Base-by-base conservation (phyloP, 176 grass and related monocot genomes). In the Oropetium thomaeum region DNA sequence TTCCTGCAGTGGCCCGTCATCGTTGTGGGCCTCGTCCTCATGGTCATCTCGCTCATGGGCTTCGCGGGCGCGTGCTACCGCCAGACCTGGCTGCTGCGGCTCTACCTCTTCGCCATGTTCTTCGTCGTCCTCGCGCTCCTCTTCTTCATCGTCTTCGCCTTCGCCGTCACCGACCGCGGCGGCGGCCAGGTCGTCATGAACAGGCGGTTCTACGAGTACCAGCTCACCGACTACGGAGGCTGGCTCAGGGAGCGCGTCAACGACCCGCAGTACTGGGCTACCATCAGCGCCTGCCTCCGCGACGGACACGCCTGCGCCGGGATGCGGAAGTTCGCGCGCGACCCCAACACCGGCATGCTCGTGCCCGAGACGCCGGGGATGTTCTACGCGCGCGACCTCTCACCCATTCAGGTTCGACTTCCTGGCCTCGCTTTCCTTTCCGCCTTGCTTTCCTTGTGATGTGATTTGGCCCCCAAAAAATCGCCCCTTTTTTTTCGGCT, bases 91-190 rank as follows among this genome's bases (percentile, higher is more conserved):
- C 89, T 99, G 0, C 96, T 99, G 69, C 87, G 86, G 33, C 49
- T 99, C 73, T 99, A 99, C 89, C 89, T 99, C 82, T 92, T 99
- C 74, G 89, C 76, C 87, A 99, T 99, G 96, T 95, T 99, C 92
- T 88, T 99, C 87, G 57, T 99, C 62, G 69, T 99, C 79, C 20
- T 88, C 63, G 96, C 87, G 2, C 96, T 99, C 3, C 82, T 99
- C 82, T 88, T 94, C 82, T 99, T 99, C 92, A 82, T 99, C 79
- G 82, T 99, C 78, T 99, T 99, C 72, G 96, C 96, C 54, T 99
- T 84, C 82, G 92, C 89, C 69, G 96, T 99, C 85, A 99, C 96
- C 45, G 96, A 99, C 71, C 89, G 82, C 22, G 96, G 96, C 11
- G 49, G 84, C 7, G 96, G 96, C 0, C 79, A 99, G 81, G 96